Evolutionary conservation across 2,329 filamentous ascomycete genomes (phyloP), one percentile per base, ranked within the genome.

Genomic region (Trichoderma oligosporum): DNA sequence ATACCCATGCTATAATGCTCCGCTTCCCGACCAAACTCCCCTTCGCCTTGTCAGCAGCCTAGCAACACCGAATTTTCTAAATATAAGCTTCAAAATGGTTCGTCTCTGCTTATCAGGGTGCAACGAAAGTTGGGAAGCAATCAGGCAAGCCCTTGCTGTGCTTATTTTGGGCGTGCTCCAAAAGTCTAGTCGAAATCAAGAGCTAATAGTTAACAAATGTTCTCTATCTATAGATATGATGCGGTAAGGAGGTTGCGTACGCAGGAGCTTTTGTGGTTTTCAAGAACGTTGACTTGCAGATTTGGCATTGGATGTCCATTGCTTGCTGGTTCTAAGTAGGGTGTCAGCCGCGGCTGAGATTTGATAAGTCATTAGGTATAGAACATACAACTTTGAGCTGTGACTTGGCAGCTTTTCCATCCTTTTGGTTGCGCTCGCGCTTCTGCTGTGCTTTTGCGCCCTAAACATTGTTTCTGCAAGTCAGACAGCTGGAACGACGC

Each of bases 231-330:
- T 20, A 25, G 6, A 16, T 24, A 35, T 33, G 14, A 53, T 58
- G 31, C 39, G 31, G 33, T 24, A 29, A n/a, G 12, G 12, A 8
- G n/a, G 49, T 39, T 41, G 53, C 82, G 64, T 78, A 86, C 83
- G 87, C 84, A 66, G 86, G 86, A 61, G 81, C 83, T 69, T 87
- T 86, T 60, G 86, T 87, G 33, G 88, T 92, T 78, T 87, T 86
- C 65, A 91, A 81, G 76, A 92, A 91, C 27, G 87, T 88, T 65
- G 86, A 82, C 74, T 85, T 88, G 86, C 88, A 92, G 67, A 84
- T 78, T 64, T 82, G 76, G 80, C 88, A 92, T 73, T 89, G 86
- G 73, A 91, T 89, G 68, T 82, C 85, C 78, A 85, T 88, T 59
- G 88, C 88, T 64, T 85, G 78, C 65, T 82, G 78, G 76, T 91